Conservation (phyloP, 495 filamentous ascomycete genomes). For the Trichoderma parareesei region DNA sequence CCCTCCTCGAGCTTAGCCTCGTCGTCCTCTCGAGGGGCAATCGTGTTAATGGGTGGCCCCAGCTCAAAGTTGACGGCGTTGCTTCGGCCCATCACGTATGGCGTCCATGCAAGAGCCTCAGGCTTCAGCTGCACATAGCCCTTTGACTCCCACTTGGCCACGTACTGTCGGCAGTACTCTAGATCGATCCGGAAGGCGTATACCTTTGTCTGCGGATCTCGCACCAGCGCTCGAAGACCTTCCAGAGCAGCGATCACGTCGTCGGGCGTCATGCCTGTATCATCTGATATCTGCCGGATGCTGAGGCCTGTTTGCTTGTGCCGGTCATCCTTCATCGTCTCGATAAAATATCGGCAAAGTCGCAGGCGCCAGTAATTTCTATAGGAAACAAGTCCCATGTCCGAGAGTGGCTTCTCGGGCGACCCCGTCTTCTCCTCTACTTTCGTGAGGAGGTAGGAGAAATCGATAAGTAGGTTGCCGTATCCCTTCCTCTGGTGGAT, state of each 20-base stretch:
- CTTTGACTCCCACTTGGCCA: slow-evolving; percentile 78
- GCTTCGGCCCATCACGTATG: slow-evolving; percentile 87
- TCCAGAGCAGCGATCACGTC: slow-evolving; percentile 92
- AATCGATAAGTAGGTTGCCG: slow-evolving; percentile 92
- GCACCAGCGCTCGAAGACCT: slow-evolving; percentile 75
- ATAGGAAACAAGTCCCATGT: slow-evolving; percentile 96
- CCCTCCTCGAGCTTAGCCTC: slow-evolving; percentile 38
- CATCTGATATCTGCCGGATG: slow-evolving; percentile 74
- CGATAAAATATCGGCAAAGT: slow-evolving; percentile 67
- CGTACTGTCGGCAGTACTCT: slow-evolving; percentile 72
- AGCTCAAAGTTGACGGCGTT: slow-evolving; percentile 81
- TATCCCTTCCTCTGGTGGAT: slow-evolving; percentile 97
- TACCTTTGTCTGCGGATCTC: slow-evolving; percentile 77
- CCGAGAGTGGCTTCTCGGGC: slow-evolving; percentile 93
- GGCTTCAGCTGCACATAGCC: slow-evolving; percentile 78
- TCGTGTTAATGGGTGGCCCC: slow-evolving; percentile 71
- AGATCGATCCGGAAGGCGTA: slow-evolving; percentile 86
- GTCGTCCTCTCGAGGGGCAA: slow-evolving; percentile 75
- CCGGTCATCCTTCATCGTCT: slow-evolving; percentile 28
- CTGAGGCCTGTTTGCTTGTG: slow-evolving; percentile 57
- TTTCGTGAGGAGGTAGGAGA: slow-evolving; percentile 90
- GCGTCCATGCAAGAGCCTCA: slow-evolving; percentile 84
- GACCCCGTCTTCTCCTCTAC: slow-evolving; percentile 93
- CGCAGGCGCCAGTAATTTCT: slow-evolving; percentile 92
- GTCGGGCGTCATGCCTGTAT: slow-evolving; percentile 92